Percentiles rank a stretch among this genome's conserved stretches.
Evolutionary conservation across 2,329 filamentous ascomycete species (phyloP).

Genomic region (Sporothrix protearum): DNA sequence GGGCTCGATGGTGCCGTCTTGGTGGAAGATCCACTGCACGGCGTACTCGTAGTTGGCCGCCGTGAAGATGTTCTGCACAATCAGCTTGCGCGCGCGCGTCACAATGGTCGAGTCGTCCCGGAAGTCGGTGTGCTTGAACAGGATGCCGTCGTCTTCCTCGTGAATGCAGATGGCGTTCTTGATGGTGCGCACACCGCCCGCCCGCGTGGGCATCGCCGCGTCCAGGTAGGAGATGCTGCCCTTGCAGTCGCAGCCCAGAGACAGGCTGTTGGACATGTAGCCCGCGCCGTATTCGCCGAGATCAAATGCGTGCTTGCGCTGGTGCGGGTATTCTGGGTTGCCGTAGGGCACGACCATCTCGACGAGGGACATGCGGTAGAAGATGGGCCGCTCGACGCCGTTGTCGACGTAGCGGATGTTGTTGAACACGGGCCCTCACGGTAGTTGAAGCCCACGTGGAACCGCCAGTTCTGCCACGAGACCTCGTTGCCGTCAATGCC

Average conservation of each 20-base stretch:
- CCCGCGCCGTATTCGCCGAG: constrained; percentile 71
- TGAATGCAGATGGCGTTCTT: constrained; percentile 95
- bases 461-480: constrained; percentile 89
- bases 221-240: constrained; percentile 89
- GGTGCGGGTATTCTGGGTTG: constrained; percentile 75
- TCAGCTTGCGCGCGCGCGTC: constrained; percentile 77
- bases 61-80: constrained; percentile 89
- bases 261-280: constrained; percentile 77
- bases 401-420: constrained; percentile 90
- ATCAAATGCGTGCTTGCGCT: constrained; percentile 78
- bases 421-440: constrained; percentile 86
- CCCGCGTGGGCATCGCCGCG: constrained; percentile 74
- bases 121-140: constrained; percentile 95
- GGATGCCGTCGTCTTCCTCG: constrained; percentile 84
- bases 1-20: constrained; percentile 86
- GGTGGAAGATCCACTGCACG: constrained; percentile 40
- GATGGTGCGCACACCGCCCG: constrained; percentile 70
- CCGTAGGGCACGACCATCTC: constrained; percentile 95
- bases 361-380: constrained; percentile 83
- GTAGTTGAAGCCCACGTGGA: constrained; percentile 94
- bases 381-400: constrained; percentile 69
- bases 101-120: constrained; percentile 82
- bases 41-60: constrained; percentile 93
- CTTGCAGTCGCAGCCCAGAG: constrained; percentile 81
- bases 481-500: constrained; percentile 61